Base-by-base conservation (phyloP, 371 early-diverging fungal species). In the Rhizopus sp. region DNA sequence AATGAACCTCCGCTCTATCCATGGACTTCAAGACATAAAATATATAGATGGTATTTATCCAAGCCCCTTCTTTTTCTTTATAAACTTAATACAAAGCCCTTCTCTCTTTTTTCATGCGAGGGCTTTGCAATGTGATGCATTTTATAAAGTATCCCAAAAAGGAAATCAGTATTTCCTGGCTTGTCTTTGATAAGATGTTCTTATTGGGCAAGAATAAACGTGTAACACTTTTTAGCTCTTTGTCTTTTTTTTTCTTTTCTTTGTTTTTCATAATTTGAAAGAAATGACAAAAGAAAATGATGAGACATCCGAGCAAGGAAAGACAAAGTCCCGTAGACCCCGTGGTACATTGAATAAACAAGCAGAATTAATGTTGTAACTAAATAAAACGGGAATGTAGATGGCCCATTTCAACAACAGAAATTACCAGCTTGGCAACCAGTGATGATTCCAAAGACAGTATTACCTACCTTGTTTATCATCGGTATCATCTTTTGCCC, bases 371-470 rank as follows among this genome's bases (percentile, higher is more conserved):
- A 9, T n/a, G 7, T 38, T 33, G 12, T n/a, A 49, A 37, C 37
- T 23, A 5, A 12, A 8, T 33, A 13, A 17, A 17, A 23, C 2
- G 23, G 23, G 23, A 23, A 23, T 23, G 2, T 38, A 91, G 90
- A 97, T 82, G 96, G 96, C 35, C 94, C 96, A 15, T 97, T 97
- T 77, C 90, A 93, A 74, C 99, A 98, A 78, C 98, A 98, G 70
- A 87, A 96, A 23, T 85, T 98, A 67, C 94, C 93, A 69, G 94
- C 97, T 7, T 98, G 97, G 97, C 97, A 97, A 73, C 99, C 99
- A 0, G 88, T 98, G 23, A 81, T 98, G 47, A 98, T 96, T 6
- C 98, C 99, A 35, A 90, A 91, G 62, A 89, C 88, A 49, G 98
- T 96, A 7, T 68, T 97, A 23, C 97, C 97, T 7, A 89, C 93